Conservation (phyloP, 2,329 filamentous ascomycete genomes). For the Fusarium anguioides region DNA sequence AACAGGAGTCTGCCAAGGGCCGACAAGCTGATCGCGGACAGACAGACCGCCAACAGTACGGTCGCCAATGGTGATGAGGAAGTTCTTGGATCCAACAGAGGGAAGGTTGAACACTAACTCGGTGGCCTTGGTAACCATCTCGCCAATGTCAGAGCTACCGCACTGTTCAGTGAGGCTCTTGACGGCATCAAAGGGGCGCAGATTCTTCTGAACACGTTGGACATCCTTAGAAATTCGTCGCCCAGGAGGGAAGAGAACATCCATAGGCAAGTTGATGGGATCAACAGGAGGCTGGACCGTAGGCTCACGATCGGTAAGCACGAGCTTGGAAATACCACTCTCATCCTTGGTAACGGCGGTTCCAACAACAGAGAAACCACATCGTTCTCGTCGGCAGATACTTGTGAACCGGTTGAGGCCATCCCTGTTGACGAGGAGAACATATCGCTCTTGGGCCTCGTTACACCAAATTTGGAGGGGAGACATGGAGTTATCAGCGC, state of each 20-base stretch:
- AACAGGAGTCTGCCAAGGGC: slow-evolving; percentile 94
- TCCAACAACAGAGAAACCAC: slow-evolving; percentile 92
- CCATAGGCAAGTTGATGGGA: slow-evolving; percentile 91
- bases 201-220: slow-evolving; percentile 56
- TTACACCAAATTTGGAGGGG: slow-evolving; percentile 97
- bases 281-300: slow-evolving; percentile 70
- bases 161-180: slow-evolving; percentile 73
- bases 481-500: slow-evolving; percentile 89
- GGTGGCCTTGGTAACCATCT: slow-evolving; percentile 67
- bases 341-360: slow-evolving; percentile 73
- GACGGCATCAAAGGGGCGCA: slow-evolving; percentile 77
- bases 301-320: slow-evolving; percentile 85
- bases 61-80: slow-evolving; percentile 96
- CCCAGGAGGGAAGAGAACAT: slow-evolving; percentile 83
- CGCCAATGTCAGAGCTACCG: slow-evolving; percentile 58
- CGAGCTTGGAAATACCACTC: slow-evolving; percentile 74
- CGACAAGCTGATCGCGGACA: slow-evolving; percentile 93
- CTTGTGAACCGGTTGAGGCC: slow-evolving; percentile 79
- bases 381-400: slow-evolving; percentile 83
- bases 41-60: slow-evolving; percentile 91
- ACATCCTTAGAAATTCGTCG: slow-evolving; percentile 44
- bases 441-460: slow-evolving; percentile 96
- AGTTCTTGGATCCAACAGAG: slow-evolving; percentile 94
- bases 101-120: slow-evolving; percentile 86
- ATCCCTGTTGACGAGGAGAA: slow-evolving; percentile 85